Base-by-base conservation (phyloP, 495 filamentous ascomycete species). In the Achaetomiella virescens region DNA sequence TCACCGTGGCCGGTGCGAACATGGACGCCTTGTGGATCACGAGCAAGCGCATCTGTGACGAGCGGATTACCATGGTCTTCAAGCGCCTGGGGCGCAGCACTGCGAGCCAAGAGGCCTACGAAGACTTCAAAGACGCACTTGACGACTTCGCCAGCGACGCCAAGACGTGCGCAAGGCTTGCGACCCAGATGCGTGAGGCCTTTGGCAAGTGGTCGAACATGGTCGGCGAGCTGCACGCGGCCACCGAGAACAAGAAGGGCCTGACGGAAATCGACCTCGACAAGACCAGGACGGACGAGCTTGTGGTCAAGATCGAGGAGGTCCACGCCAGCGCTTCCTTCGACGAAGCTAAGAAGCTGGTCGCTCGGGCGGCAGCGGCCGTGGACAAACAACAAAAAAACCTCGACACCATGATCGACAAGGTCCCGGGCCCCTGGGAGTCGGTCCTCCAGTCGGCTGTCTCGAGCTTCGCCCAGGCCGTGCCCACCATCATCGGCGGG, bases 401-500 rank as follows among this genome's bases (percentile, higher is more conserved):
- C 22, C 48, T 50, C 29, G 48, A 50, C n/a, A 50, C 48, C 21
- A 35, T 37, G 29, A 38, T 38, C 48, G 48, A 50, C 48, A 50
- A 50, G 33, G 35, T 36, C 8, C 48, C 48, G 2, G 29, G 48
- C 8, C 29, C 48, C 20, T 37, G 33, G 29, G 35, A 31, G 21
- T 38, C 27, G 29, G 48, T 35, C n/a, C 20, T 38, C 12, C 27
- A 37, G 15, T 15, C 48, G 6, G 27, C 35, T 33, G 33, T 22
- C 48, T n/a, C 29, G 27, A n/a, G 27, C 48, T 22, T 50, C n/a
- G 48, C 29, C n/a, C 27, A 38, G 35, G 48, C 48, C 2, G 4
- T 31, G 33, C 21, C 29, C 38, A 41, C n/a, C 38, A 41, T 41
- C 17, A 41, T 50, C 24, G 10, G 21, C 33, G 17, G 17, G 18